These are phyloP conservation scores for Ochromonas danica DNA, from an alignment of 108 stramenopile species.

Conservation along the genomic window DNA sequence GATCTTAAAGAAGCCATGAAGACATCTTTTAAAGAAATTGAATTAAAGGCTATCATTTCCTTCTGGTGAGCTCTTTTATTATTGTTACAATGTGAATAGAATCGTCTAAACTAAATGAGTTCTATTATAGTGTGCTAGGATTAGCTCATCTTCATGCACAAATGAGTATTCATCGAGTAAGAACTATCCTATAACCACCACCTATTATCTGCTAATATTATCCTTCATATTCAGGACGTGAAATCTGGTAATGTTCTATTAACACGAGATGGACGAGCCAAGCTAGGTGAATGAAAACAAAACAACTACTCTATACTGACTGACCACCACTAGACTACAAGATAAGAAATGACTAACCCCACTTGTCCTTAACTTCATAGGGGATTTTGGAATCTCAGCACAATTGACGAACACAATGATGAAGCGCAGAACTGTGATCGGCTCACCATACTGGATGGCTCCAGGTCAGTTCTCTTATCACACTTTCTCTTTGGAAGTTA, in stretches of 20 bases:
- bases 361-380: too few species aligned
- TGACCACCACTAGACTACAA: slow-evolving; percentile 34
- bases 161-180: slow-evolving; percentile 55
- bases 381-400: slow-evolving; percentile 88
- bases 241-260: slow-evolving; percentile 65
- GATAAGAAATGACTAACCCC: not conserved
- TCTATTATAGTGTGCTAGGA: slow-evolving; percentile 49
- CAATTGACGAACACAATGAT: slow-evolving; percentile 86
- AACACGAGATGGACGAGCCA: slow-evolving; percentile 56
- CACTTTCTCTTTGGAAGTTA: not conserved
- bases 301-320: slow-evolving; percentile 58
- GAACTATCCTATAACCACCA: not conserved
- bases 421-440: slow-evolving; percentile 93
- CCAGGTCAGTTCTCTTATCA: slow-evolving; percentile 66
- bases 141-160: slow-evolving; percentile 55
- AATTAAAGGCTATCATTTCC: slow-evolving; percentile 48
- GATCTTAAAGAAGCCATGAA: slow-evolving; percentile 53
- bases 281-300: slow-evolving; percentile 60
- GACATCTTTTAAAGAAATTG: slow-evolving; percentile 44
- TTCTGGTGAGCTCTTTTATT: not conserved
- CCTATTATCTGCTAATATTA: not conserved
- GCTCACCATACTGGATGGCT: slow-evolving; percentile 99
- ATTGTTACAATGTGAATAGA: not conserved
- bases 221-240: slow-evolving; percentile 50
- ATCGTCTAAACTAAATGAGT: not conserved